phyloP scores from a whole-genome alignment of 768 basidiomycete species.

The Exidia glandulosa region DNA sequence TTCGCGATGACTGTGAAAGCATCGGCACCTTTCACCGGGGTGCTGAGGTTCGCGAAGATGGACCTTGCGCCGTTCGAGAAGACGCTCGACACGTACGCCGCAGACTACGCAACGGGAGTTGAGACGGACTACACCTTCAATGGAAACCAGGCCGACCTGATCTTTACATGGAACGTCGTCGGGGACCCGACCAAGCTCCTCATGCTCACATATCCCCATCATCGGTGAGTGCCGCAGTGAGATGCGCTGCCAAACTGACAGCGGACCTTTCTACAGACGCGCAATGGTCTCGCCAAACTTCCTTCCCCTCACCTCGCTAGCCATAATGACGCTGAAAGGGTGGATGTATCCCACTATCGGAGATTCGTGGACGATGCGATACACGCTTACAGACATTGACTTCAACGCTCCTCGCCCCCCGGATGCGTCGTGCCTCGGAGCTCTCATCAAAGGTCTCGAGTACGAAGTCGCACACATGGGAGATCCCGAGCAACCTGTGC shows the following conservation, averaged over 20 bases:
- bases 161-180: slow-evolving; percentile 22
- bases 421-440: slow-evolving; percentile 19
- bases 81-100: slow-evolving; percentile 19
- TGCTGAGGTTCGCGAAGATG: slow-evolving; percentile 17
- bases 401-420: slow-evolving; percentile 23
- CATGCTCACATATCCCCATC: slow-evolving; percentile 25
- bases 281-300: slow-evolving; percentile 11
- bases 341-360: slow-evolving; percentile 24
- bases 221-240: slow-evolving; percentile 11
- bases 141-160: slow-evolving; percentile 18
- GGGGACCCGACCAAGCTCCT: slow-evolving; percentile 15
- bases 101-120: slow-evolving; percentile 20
- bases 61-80: slow-evolving; percentile 12
- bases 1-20: slow-evolving; percentile 15
- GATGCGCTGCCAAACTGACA: background rate
- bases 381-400: slow-evolving; percentile 21
- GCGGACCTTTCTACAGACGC: background rate
- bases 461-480: background rate
- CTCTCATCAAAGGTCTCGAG: slow-evolving; percentile 20
- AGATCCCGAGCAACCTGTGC: background rate
- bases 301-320: slow-evolving; percentile 14
- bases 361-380: slow-evolving; percentile 20
- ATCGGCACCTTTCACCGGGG: slow-evolving; percentile 16
- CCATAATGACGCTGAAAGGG: slow-evolving; percentile 23
- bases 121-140: slow-evolving; percentile 19